Percentiles rank a stretch among this genome's conserved stretches.
These are phyloP conservation scores for Gymnopilus junonius DNA, from an alignment of 768 basidiomycete species.

Conservation along the genomic window DNA sequence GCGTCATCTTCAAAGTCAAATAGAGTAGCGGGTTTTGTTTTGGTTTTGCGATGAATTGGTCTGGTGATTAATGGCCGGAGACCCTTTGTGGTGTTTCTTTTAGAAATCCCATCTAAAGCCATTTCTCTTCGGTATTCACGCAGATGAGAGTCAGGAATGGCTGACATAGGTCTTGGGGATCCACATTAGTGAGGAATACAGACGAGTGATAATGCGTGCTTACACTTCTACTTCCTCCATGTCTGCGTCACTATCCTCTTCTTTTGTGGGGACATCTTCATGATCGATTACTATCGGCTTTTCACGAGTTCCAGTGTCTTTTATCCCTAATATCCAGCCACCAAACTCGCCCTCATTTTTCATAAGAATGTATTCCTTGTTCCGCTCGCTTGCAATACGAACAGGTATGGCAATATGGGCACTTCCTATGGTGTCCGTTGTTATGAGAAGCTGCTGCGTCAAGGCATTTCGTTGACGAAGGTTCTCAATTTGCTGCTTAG, in stretches of 20 bases:
- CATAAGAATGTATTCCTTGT: slow-evolving; percentile 92
- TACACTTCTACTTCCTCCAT: slow-evolving; percentile 87
- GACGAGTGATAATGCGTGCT: slow-evolving; percentile 24
- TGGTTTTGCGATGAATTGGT: slow-evolving; percentile 39
- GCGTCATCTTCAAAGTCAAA: slow-evolving; percentile 42
- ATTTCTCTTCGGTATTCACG: slow-evolving; percentile 62
- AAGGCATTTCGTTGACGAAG: slow-evolving; percentile 86
- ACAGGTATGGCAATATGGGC: slow-evolving; percentile 90
- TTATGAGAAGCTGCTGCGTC: slow-evolving; percentile 90
- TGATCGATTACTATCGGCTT: slow-evolving; percentile 89
- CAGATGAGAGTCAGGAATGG: slow-evolving; percentile 60
- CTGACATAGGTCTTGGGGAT: slow-evolving; percentile 35
- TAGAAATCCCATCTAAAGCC: slow-evolving; percentile 63
- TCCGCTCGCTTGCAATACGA: slow-evolving; percentile 93
- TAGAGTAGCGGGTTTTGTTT: slow-evolving; percentile 45
- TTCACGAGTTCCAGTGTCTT: slow-evolving; percentile 75
- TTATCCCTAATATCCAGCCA: slow-evolving; percentile 94
- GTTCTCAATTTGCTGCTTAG: slow-evolving; percentile 92
- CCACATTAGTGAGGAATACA: not conserved
- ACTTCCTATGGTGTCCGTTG: slow-evolving; percentile 92
- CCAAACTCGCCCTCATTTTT: slow-evolving; percentile 88
- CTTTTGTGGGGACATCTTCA: slow-evolving; percentile 45
- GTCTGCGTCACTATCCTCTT: slow-evolving; percentile 63
- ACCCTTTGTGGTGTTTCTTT: slow-evolving; percentile 48
- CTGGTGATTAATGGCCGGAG: slow-evolving; percentile 20